These are phyloP conservation scores for Aspergillus cristatus DNA, from an alignment of 495 filamentous ascomycete species.

Conservation along the genomic window DNA sequence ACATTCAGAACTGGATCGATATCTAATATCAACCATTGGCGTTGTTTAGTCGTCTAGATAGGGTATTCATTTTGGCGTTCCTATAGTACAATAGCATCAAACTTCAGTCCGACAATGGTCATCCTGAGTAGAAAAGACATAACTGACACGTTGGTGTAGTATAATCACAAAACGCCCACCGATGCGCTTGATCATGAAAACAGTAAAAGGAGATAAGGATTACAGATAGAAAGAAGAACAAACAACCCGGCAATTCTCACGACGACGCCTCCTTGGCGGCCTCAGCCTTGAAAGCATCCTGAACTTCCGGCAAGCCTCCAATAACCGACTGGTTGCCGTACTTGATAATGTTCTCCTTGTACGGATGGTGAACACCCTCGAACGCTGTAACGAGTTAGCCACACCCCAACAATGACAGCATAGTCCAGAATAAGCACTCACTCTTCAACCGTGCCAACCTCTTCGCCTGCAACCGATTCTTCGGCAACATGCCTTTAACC, in stretches of 20 bases:
- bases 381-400: constrained; percentile 51
- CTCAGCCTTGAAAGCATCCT: constrained; percentile 34
- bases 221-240: background rate
- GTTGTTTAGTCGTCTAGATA: background rate
- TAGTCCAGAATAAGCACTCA: constrained; percentile 26
- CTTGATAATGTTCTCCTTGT: constrained; percentile 75
- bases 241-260: constrained; percentile 10
- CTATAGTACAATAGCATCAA: constrained; percentile 3
- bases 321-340: constrained; percentile 46
- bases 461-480: constrained; percentile 84
- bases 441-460: constrained; percentile 82
- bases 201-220: constrained; percentile 25
- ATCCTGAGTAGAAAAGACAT: background rate
- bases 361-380: constrained; percentile 83
- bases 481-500: constrained; percentile 93
- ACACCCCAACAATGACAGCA: background rate
- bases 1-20: background rate
- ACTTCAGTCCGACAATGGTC: too few relatives aligned
- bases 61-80: constrained; percentile 1
- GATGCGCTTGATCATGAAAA: constrained; percentile 35
- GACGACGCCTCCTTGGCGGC: constrained; percentile 31
- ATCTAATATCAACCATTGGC: background rate
- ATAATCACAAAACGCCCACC: constrained; percentile 31
- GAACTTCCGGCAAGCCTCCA: constrained; percentile 36
- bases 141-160: constrained; percentile 2